Evolutionary conservation across 2,329 filamentous ascomycete species (phyloP), one percentile per base, ranked within the genome.

Genomic region (Colletotrichum coccodes): DNA sequence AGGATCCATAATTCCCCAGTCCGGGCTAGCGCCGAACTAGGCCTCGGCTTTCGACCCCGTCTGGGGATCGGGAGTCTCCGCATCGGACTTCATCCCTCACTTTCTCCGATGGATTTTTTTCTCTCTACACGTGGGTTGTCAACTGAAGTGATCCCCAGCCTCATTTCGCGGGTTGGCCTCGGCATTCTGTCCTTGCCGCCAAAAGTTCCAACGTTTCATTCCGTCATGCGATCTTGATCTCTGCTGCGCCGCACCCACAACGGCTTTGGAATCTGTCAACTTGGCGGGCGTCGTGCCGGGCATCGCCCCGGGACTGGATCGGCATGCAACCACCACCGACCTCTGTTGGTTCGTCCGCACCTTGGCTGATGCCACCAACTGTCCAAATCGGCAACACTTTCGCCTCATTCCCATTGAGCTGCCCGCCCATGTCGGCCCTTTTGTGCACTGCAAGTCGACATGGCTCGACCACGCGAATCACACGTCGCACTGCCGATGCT

Each of bases 1-100:
- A 54, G 54, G 49, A 56, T 46, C 61, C 66, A 60, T n/a, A 57
- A 50, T 60, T 66, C 56, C 66, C 66, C 61, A 66, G 66, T 60
- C 42, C 40, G 56, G 61, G 49, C 61, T 69, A 69, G 66, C 56
- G 61, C 16, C 40, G n/a, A 21, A 42, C 32, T 23, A 28, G 47
- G 62, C 66, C 66, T 69, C 66, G 66, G 66, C 61, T 38, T 56
- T 65, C 54, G 28, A 34, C 66, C 66, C 56, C 66, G 56, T 69
- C 66, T 69, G 66, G 66, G 65, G 66, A 60, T 68, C 32, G 53
- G 23, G 54, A 42, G 36, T 21, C 65, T 68, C 60, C 47, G 47
- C 65, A 28, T 6, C 54, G 49, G 54, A 60, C 62, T 42, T 38
- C 42, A 49, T 49, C 32, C 54, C 47, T 60, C 23, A 7, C 11